Evolutionary conservation across 78 protist genomes (phyloP), one percentile per base, ranked within the genome.

Genomic region (Cavenderia fasciculata): DNA sequence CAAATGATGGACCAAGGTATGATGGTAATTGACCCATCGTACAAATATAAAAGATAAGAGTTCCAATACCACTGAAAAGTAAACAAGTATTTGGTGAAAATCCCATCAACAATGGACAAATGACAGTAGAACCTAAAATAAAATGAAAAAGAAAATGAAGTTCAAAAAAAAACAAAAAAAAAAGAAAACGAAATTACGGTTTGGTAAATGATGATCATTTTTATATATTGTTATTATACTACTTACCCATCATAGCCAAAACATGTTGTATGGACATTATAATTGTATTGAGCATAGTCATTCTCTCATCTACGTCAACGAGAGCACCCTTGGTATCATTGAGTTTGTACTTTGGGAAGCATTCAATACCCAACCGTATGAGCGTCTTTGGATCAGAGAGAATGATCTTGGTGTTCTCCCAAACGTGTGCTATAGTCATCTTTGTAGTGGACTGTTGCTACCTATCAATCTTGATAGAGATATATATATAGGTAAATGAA

Each of bases 231-330:
- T n/a, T n/a, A n/a, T n/a, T n/a, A n/a, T n/a, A n/a, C n/a, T n/a
- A n/a, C n/a, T n/a, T n/a, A 63, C 90, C 90, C 52, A 82, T 68
- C 90, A 82, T 82, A 33, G 90, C 90, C 51, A 82, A 44, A 12
- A 82, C 21, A 82, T 82, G 90, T 29, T 82, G 90, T 6, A 68
- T 31, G 4, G 90, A 47, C 21, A 56, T 11, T 8, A 52, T 2
- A 8, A 56, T 14, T 4, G 71, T 41, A 31, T 52, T 68, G 16
- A 23, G 18, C 31, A 11, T 14, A 43, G 68, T 51, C 46, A 82
- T 19, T 68, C 90, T 65, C 12, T 82, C 65, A 8, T 34, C 52
- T 0, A 63, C 47, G 18, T n/a, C 31, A 14, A 79, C 69, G 6
- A 72, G 21, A 21, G 10, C 21, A 12, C 2, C 27, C 36, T 6